These are phyloP conservation scores for Pelargonium australe DNA, from an alignment of 441 rosid species.

Conservation along the genomic window DNA sequence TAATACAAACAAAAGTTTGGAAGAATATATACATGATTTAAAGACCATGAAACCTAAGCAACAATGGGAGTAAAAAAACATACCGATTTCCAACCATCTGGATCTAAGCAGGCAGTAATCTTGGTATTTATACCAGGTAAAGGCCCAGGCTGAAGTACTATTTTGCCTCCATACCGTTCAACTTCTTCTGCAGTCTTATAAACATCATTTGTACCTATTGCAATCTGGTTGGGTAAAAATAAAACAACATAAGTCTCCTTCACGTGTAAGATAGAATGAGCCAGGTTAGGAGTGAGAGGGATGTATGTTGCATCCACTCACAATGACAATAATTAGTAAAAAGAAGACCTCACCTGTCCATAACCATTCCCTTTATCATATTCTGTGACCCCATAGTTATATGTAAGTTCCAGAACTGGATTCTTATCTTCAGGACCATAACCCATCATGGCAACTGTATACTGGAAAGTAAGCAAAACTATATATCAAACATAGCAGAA, in stretches of 20 bases:
- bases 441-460: constrained; percentile 81
- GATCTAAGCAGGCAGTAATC: constrained; percentile 92
- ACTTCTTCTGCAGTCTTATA: constrained; percentile 83
- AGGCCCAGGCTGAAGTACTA: constrained; percentile 82
- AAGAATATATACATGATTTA: background rate
- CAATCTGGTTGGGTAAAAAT: constrained; percentile 46
- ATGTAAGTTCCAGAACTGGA: constrained; percentile 78
- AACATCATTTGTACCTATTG: constrained; percentile 89
- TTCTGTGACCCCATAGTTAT: constrained; percentile 82
- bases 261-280: constrained; percentile 5
- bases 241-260: background rate
- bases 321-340: background rate
- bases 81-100: constrained; percentile 96
- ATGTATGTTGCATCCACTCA: background rate
- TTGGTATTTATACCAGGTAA: constrained; percentile 86
- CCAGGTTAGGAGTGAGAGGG: background rate
- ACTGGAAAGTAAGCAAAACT: constrained; percentile 35
- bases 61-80: constrained; percentile 14
- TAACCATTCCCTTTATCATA: constrained; percentile 88
- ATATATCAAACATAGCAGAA: constrained; percentile 9
- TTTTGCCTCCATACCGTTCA: constrained; percentile 64
- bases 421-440: constrained; percentile 91
- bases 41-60: background rate
- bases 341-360: constrained; percentile 55
- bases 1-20: background rate